Base-by-base conservation (phyloP, 2,329 filamentous ascomycete species). In the Celoporthe dispersa region DNA sequence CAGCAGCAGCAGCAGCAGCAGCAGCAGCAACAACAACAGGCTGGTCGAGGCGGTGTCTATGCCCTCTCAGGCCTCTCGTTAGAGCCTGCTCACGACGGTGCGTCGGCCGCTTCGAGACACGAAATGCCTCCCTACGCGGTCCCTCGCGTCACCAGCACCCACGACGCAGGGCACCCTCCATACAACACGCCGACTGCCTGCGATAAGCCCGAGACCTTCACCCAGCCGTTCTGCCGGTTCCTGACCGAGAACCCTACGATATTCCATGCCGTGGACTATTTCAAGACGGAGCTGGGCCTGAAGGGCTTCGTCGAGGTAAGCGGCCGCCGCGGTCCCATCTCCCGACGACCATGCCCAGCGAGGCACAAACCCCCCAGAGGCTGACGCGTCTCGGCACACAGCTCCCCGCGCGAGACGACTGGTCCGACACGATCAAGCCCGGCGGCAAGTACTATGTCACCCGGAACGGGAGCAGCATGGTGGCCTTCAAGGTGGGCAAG, bases 361-460 rank as follows among this genome's bases (percentile, higher is more conserved):
- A 41, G n/a, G 25, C 28, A 3, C 6, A 2, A 1, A 5, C 19
- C 41, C 19, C 41, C 7, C 14, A 9, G 1, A 16, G 33, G 28
- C 73, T 78, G 70, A 78, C 44, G 8, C 11, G 14, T 69, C 60
- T 3, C n/a, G 8, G 25, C 57, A 68, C 57, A 68, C 71, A 92
- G 87, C 86, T 94, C n/a, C 91, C 91, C 8, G 88, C 95, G 77
- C 90, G 95, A 63, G 90, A 94, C 72, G 84, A 87, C 70, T 99
- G 96, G 96, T 82, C 84, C 25, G 84, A 82, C 62, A 90, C 91
- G 77, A 84, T 98, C 68, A 83, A 92, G 78, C 84, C 87, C 22
- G 94, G 94, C 69, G 94, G 94, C 66, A 97, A 96, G 81, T 98
- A 98, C 86, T 98, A 91, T 79, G 87, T 91, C 35, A 91, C 91